Base-by-base conservation (phyloP, 1,284 basidiomycete species). In the Rhodotorula sp. region DNA sequence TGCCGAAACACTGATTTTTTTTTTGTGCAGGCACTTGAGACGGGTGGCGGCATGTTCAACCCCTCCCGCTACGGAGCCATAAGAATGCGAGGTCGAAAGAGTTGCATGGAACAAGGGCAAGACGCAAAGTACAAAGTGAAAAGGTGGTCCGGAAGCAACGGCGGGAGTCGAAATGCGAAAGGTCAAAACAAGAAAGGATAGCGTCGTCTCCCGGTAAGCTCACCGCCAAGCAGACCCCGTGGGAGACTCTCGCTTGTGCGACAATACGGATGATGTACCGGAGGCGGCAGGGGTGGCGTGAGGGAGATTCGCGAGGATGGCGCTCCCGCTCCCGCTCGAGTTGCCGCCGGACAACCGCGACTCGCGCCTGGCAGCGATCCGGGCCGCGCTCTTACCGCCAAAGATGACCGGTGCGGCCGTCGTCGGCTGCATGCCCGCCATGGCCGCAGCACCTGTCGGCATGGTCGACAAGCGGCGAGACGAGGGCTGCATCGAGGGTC, bases 291-390 rank as follows among this genome's bases (percentile, higher is more conserved):
- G 54, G 8, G 54, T 56, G 16, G 26, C 54, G 18, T 29, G 54
- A 4, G 54, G 18, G 14, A 56, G 18, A 29, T 56, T 15, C 14
- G 54, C 43, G 21, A 68, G 58, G 7, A 62, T 48, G 18, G 61
- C 34, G 8, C 52, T 34, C 1, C 67, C 49, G 26, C 47, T 64
- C 26, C 67, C 67, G 43, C 62, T 63, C 26, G 58, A 59, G 43
- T 68, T 68, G 20, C 51, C 47, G 18, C 68, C 68, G 4, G 67
- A 48, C 62, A 72, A 39, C 6, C 62, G 64, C 58, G 73, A 71
- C 34, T 69, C 75, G 51, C 73, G 48, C 18, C 72, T 43, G 29
- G 72, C 72, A 5, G 69, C 75, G 49, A 76, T 69, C 56, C 75
- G 48, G 2, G 72, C 72, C 2, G 70, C 69, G 51, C 70, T 72